Base-by-base conservation (phyloP, 2,329 filamentous ascomycete genomes). In the Monosporascus ibericus region DNA sequence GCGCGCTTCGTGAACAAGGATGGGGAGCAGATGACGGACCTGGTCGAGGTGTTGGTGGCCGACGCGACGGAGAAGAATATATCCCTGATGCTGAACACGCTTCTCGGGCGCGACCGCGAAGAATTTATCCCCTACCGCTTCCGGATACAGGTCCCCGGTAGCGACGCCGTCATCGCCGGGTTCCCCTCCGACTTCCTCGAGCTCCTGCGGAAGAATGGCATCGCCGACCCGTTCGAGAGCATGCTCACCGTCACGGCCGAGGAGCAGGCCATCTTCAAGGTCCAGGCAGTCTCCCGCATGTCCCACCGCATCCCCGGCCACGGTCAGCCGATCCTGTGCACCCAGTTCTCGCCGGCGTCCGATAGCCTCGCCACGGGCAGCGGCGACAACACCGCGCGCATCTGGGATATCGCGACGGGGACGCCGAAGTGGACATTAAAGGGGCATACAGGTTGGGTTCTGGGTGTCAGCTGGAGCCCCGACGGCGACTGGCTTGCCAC, bases 361-460 rank as follows among this genome's bases (percentile, higher is more conserved):
- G 92, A 88, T 25, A 84, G 84, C 53, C 80, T 96, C 69, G 92
- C 91, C 0, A 96, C 90, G 1, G 94, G 92, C 0, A 90, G 87
- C 55, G 94, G 94, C 47, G 94, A 99, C 65, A 87, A 87, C 60
- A 96, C 92, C 1, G 92, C 92, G 0, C 78, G 92, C 52, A 86
- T 97, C 73, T 96, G 90, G 90, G 92, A 99, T 64, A 92, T 90
- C 48, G 90, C 96, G 63, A 96, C 91, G 0, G 92, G 92, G 47
- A 96, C 91, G 11, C 91, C 92, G 0, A 81, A 90, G 55, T 82
- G 88, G 69, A 97, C 91, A 0, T 73, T 97, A 48, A 87, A 90
- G 62, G 91, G 91, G 0, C 94, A 97, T 69, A 86, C 86, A 2
- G 87, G 87, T 55, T 96, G 92, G 92, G 91, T 97, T 3, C 72